A percentile compares a stretch with the other conserved stretches of the same genome.
Evolutionary conservation across 148 eudicot genomes (phyloP).

Genomic region (Diospyros kaki): DNA sequence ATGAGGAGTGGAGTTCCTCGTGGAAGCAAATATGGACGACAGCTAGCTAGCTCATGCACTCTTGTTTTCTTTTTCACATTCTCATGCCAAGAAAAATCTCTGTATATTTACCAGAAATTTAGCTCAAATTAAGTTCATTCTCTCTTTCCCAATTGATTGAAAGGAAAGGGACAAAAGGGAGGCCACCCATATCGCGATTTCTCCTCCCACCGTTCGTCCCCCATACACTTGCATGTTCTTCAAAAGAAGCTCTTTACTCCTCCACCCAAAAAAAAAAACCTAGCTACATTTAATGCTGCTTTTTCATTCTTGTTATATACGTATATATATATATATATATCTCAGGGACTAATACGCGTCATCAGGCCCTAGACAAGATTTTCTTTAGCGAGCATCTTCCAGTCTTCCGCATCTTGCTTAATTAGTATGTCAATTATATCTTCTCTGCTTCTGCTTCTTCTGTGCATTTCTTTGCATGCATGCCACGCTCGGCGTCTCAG

Average conservation of each 20-base stretch:
- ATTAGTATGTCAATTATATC: slow-evolving; percentile 22
- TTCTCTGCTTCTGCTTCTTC: slow-evolving; percentile 22
- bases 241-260: slow-evolving; percentile 13
- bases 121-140: background rate
- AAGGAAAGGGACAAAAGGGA: slow-evolving; percentile 18
- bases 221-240: slow-evolving; percentile 30
- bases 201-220: slow-evolving; percentile 12
- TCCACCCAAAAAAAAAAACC: background rate
- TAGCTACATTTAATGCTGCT: slow-evolving; percentile 22
- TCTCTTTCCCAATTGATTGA: slow-evolving; percentile 9
- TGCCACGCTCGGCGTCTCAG: slow-evolving; percentile 23
- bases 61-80: background rate
- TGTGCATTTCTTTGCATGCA: slow-evolving; percentile 26
- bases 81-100: background rate
- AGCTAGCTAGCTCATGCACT: background rate
- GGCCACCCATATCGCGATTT: slow-evolving; percentile 23
- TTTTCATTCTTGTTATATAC: background rate
- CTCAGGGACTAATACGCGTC: no score
- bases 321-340: background rate
- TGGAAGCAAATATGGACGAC: slow-evolving; percentile 3
- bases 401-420: background rate
- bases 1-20: background rate
- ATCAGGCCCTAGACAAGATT: background rate
- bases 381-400: background rate
- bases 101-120: background rate